Evolutionary conservation across 2,329 filamentous ascomycete genomes (phyloP), one percentile per base, ranked within the genome.

Genomic region (Didymella exigua): DNA sequence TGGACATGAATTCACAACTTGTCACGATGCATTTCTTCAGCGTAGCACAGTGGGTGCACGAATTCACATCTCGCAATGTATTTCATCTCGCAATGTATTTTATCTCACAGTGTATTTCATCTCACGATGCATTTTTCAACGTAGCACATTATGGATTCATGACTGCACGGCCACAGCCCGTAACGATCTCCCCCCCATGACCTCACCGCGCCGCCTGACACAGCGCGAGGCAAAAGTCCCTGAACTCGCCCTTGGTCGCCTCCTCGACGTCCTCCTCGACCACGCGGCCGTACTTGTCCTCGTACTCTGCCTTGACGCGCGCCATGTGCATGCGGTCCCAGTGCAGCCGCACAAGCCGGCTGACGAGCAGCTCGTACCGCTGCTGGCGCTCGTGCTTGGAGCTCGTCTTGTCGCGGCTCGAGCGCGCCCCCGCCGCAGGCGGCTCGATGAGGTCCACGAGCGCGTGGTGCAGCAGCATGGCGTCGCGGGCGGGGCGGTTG

Each of bases 401-500:
- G 1, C 26, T 67, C 5, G 60, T 26, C 21, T 68, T 69, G 6
- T 69, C 68, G 23, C 64, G 57, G 1, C 64, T 60, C 1, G 63
- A 30, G 13, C 59, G 59, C 30, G 34, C 41, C 7, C 34, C 24
- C 0, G 44, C 9, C 7, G 66, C 65, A 3, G 71, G 55, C 1
- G 72, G 66, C 14, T 76, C 74, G 49, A 76, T 75, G 26, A 81
- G 76, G 18, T 87, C 89, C 49, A 72, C 70, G 61, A 98, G 86
- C 2, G 95, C 93, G 78, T 98, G 95, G 75, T 96, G 88, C 1
- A 99, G 81, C 2, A 98, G 86, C 31, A 97, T 83, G 3, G 93
- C 91, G 74, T 98, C 95, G 50, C 95, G 90, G 59, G 96, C 91
- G 5, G 95, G 93, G 55, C 90, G 90, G 78, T 98, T 98, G 79